Base-by-base conservation (phyloP, 208 protist genomes). In the Perkinsela sp. region DNA sequence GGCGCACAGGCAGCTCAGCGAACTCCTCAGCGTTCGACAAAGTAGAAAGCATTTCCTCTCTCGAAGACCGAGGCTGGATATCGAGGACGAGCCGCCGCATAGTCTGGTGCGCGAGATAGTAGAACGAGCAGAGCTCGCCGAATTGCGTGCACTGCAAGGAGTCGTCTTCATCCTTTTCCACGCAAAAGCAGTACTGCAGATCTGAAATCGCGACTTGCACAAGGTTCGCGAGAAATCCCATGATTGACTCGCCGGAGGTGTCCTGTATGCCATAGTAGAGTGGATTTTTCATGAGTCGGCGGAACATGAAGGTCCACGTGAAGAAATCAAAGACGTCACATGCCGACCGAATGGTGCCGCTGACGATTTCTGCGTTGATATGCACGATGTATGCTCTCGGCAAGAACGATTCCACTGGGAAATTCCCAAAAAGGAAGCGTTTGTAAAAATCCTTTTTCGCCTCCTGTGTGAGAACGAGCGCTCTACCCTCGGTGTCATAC, bases 401-500 rank as follows among this genome's bases (percentile, higher is more conserved):
- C 40, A 99, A 80, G 22, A 79, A 86, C 30, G 90, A 96, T 81
- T 99, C 97, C 0, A 99, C 96, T 30, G 97, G 97, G 80, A 99
- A 99, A 22, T 96, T 95, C 77, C 98, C 94, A 79, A 98, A 97
- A 1, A 98, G 81, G 75, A 98, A 98, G 77, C 98, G 97, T 69
- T 96, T 93, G 80, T 99, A 99, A 72, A 99, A 99, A 66, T 93
- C 83, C 80, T 99, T 99, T 75, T 98, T 97, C 15, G 89, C 81
- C 74, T 97, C 93, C 71, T 97, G 87, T 70, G 93, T 92, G 68
- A 98, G 80, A 32, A 99, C 93, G 71, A 97, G 89, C 0, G 92
- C 93, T 30, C 93, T 89, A 29, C 91, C 94, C 67, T 90, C 80
- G 2, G 82, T 92, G 77, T 98, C 95, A 72, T 88, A 96, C 78